Base-by-base conservation (phyloP, 164 flowering plant genomes). In the Vitis cinerea region DNA sequence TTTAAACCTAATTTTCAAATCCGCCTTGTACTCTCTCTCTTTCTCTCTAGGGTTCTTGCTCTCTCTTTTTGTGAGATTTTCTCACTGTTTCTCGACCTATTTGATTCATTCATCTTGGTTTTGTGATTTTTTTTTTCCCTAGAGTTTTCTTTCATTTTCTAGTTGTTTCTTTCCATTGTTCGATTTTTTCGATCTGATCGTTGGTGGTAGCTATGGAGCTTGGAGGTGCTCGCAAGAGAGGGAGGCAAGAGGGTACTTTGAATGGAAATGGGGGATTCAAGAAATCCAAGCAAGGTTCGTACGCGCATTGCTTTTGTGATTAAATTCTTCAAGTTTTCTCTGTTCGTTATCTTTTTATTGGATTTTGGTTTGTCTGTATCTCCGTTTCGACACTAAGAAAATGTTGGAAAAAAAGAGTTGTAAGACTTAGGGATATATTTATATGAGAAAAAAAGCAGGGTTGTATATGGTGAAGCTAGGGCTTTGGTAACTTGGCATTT, bases 251-350 rank as follows among this genome's bases (percentile, higher is more conserved):
- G 3, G 74, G 70, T 60, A 69, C 83, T 50, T 55, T 76, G n/a
- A 86, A 86, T 30, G 89, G 86, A 65, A 84, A 86, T 79, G 89
- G 87, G 61, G 77, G 82, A 14, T 31, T 62, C 68, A 86, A 86
- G 79, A 84, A 78, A 66, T 73, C 67, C 68, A 82, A 75, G 72
- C 79, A 71, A 81, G 87, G 86, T 86, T 51, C 31, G 68, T 60
- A 3, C 14, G 10, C 12, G 3, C 58, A 1, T 19, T 51, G 8
- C 65, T 50, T 6, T 8, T 59, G 2, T 59, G 8, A 4, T 27
- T 44, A 3, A 9, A 10, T 31, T 9, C 37, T 31, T 52, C 50
- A 29, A 7, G 2, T 50, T 27, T 31, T 49, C 7, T 58, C 3
- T 0, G n/a, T 37, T 30, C 9, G 19, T 30, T n/a, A 3, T 37